Evolutionary conservation across 2,329 filamentous ascomycete species (phyloP), one percentile per base, ranked within the genome.

Genomic region (Colletotrichum cuscutae): DNA sequence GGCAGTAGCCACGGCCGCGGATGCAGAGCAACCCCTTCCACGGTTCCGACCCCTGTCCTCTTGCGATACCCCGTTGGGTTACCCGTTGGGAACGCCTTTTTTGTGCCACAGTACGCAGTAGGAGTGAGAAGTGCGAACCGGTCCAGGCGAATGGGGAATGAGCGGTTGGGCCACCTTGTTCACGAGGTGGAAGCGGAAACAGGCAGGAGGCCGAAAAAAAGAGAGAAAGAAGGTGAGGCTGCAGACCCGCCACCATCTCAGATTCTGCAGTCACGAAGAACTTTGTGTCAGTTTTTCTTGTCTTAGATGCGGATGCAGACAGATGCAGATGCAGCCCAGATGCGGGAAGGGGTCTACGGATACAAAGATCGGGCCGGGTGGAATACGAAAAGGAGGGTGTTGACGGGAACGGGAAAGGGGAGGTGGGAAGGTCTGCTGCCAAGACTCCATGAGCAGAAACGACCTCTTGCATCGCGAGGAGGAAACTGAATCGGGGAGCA

Each of bases 1-100:
- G 59, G 65, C 42, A 69, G 42, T 54, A 64, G 58, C 69, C 53
- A 60, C 59, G 58, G 53, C 66, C 24, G 46, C 59, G 65, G 53
- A 35, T 57, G 63, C 56, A 67, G 49, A 68, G 37, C 49, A n/a
- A 30, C n/a, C 32, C 42, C 19, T 49, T 49, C 42, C 42, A 49
- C 37, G 37, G 37, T 19, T 19, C 37, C 15, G 19, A 68, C 49
- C 65, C 61, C 30, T 63, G 30, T 15, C n/a, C 22, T 19, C 13
- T 19, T 8, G 12, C 24, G 60, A 28, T 46, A n/a, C 46, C n/a
- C 15, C 61, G 46, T 63, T n/a, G 46, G 35, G 30, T 46, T 13
- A 30, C n/a, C 15, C 61, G 46, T 63, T n/a, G 46, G 35, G 30
- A 26, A 30, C 42, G 11, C 32, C 1, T 28, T 63, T 19, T 11